Percentiles rank a stretch among this genome's conserved stretches.
These are phyloP conservation scores for Termitomyces sp. DNA, from an alignment of 768 basidiomycete species.

Conservation along the genomic window DNA sequence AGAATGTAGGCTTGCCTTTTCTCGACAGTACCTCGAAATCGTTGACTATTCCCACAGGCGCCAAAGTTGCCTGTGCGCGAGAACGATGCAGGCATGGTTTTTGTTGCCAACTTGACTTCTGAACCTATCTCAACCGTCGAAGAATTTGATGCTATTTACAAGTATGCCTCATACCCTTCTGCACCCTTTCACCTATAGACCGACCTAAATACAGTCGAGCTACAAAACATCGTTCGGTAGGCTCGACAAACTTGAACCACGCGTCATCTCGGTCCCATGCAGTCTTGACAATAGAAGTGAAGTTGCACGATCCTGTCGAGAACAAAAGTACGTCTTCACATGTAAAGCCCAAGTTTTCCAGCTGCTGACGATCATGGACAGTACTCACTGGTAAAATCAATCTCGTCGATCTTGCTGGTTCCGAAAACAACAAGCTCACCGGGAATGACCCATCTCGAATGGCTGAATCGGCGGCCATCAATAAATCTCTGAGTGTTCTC, in stretches of 20 bases:
- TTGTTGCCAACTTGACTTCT: constrained; percentile 48
- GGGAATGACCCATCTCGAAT: constrained; percentile 85
- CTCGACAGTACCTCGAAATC: not conserved
- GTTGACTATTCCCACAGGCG: constrained; percentile 24
- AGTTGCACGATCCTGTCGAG: constrained; percentile 45
- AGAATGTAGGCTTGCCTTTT: constrained; percentile 42
- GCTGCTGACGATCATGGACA: constrained; percentile 19
- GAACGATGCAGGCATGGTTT: constrained; percentile 47
- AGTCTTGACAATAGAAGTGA: constrained; percentile 69
- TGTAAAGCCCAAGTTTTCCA: not conserved
- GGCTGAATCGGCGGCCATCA: constrained; percentile 86
- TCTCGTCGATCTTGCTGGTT: constrained; percentile 85
- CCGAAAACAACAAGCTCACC: constrained; percentile 89
- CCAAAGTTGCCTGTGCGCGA: constrained; percentile 50
- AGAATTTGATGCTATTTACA: constrained; percentile 43
- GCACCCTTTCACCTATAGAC: not conserved
- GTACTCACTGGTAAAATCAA: constrained; percentile 75
- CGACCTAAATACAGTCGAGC: constrained; percentile 42
- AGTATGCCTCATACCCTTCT: constrained; percentile 22
- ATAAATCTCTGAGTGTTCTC: constrained; percentile 81
- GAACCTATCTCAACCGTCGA: constrained; percentile 32
- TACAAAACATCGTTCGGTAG: constrained; percentile 74
- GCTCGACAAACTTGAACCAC: constrained; percentile 80
- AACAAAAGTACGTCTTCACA: constrained; percentile 43
- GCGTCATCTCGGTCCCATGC: constrained; percentile 89